Evolutionary conservation across 805 yeast genomes (phyloP), one percentile per base, ranked within the genome.

Genomic region (Candida hispaniensis): DNA sequence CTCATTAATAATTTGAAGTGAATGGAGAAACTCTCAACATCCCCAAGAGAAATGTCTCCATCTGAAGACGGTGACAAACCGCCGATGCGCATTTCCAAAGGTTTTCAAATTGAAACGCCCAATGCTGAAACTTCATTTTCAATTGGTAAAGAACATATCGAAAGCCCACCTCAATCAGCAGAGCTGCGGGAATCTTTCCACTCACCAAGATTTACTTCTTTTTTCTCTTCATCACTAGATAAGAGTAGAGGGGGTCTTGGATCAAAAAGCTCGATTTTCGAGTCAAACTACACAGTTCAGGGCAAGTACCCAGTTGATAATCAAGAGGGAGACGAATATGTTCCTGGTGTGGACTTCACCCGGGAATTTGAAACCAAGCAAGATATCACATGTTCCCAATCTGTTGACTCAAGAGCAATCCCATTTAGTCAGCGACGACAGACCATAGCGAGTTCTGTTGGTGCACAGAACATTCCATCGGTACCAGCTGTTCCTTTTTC

Each of bases 311-410:
- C n/a, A 23, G 23, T 23, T 27, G 36, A 16, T 27, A 32, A 18
- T 32, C 36, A n/a, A n/a, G n/a, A n/a, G n/a, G n/a, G n/a, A 11
- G 36, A 32, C 22, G 36, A 32, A 13, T 32, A 32, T 16, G 36
- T 32, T 14, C 36, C 36, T 6, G 36, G 36, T 12, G 24, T 32
- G 36, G 36, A 32, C 22, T 32, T 32, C 28, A 32, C 36, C 28
- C 36, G 24, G 22, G 27, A 30, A 16, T 12, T 12, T 13, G 35
- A 30, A 19, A 30, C 18, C 21, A 30, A 19, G 21, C 8, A 19
- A 8, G 21, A 18, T 14, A 27, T 22, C 21, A 20, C 34, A 4
- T 27, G 28, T 0, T 27, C 36, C 2, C 28, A 27, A 7, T 32
- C 36, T 10, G 36, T 32, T 13, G 36, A 32, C 22, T 32, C 28